Base-by-base conservation (phyloP, 257 asterid species). In the Solanum rostratum region DNA sequence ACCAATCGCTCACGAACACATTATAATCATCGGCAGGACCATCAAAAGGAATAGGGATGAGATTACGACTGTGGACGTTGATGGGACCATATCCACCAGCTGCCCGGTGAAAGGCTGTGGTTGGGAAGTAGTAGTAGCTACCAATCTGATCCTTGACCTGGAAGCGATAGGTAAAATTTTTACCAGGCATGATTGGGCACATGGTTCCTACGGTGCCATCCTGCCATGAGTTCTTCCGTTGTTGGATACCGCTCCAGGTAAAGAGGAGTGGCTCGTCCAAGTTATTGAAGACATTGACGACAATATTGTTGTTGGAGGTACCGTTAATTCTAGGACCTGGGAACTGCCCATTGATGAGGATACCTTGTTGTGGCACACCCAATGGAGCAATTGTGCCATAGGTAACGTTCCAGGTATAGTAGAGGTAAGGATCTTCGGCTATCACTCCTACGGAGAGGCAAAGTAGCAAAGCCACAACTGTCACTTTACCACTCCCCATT, bases 251-350 rank as follows among this genome's bases (percentile, higher is more conserved):
- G 20, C 85, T 89, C 91, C 91, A 92, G 0, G 92, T 90, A 1
- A 92, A 80, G 84, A 92, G 90, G 54, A 92, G 79, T 6, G 93
- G 93, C 89, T 92, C 95, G 19, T 92, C 95, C 1, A 92, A 88
- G 11, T 89, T 70, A 83, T 92, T 92, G 86, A 83, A 88, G 29
- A 92, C 93, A 15, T 92, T 92, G 66, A 92, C 91, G 8, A 90
- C 88, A 10, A 92, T 87, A 86, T 92, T 92, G 89, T 92, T 92
- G 91, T 92, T 92, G 59, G 95, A 88, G 29, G 95, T 92, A 86
- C 89, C 88, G 69, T 92, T 92, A 88, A 92, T 90, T 20, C 33
- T 59, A 1, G 94, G 93, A 39, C 93, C 92, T 0, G 93, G 93
- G 88, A 90, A 90, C 12, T 89, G 88, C 18, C 90, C 91, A 68